phyloP scores from a whole-genome alignment of 306 rosid genomes.

The Trifolium dubium region DNA sequence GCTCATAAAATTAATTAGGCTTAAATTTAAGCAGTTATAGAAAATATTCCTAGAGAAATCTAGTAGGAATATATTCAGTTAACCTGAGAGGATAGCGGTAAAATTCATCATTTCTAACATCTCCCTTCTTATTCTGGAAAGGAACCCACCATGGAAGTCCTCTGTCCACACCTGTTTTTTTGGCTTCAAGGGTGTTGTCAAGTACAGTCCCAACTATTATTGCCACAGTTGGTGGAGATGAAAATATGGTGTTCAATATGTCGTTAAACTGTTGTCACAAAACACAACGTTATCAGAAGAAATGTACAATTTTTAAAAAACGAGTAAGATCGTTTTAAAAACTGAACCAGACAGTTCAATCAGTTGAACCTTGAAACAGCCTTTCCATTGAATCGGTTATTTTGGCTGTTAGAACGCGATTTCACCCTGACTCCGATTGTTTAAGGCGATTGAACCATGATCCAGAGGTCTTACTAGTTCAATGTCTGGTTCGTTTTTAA shows the following conservation, averaged over 20 bases:
- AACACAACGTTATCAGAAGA: not conserved
- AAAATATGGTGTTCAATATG: conserved; percentile 84
- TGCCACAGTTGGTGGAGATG: conserved; percentile 85
- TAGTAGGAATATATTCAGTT: conserved; percentile 63
- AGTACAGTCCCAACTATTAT: conserved; percentile 79
- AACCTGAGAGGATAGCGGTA: conserved; percentile 72
- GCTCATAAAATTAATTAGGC: conserved; percentile 14
- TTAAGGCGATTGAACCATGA: no score
- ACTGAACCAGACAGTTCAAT: not conserved
- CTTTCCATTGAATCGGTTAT: no score
- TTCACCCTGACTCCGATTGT: no score
- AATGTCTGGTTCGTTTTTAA: no score
- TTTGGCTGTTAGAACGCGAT: no score
- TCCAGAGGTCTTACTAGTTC: no score
- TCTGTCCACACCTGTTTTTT: conserved; percentile 52
- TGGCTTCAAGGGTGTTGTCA: conserved; percentile 81
- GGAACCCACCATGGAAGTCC: conserved; percentile 91
- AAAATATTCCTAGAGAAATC: conserved; percentile 48
- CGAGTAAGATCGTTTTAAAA: not conserved
- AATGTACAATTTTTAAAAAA: no score
- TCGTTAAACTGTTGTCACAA: conserved; percentile 71
- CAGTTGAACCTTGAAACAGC: not conserved
- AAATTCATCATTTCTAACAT: conserved; percentile 74
- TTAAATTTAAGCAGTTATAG: conserved; percentile 13
- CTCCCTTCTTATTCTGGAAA: conserved; percentile 80